phyloP scores from a whole-genome alignment of 2,329 filamentous ascomycete genomes.

The Pseudogymnoascus sp. region DNA sequence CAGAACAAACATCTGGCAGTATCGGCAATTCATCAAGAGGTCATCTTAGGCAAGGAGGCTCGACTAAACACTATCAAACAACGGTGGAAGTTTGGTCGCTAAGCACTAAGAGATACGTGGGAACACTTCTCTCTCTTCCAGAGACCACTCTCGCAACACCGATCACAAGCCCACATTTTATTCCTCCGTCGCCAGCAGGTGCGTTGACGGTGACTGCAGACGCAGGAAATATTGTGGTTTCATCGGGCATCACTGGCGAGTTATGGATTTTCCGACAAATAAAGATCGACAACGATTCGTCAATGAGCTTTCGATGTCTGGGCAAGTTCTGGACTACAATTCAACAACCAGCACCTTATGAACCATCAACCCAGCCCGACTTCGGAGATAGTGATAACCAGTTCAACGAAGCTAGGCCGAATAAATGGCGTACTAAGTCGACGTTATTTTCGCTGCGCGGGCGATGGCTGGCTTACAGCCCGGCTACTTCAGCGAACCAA shows the following conservation, averaged over 20 bases:
- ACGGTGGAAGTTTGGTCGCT: conserved; percentile 84
- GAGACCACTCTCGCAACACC: conserved; percentile 43
- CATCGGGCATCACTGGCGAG: conserved; percentile 78
- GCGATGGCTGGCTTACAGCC: conserved; percentile 69
- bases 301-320: conserved; percentile 52
- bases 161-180: conserved; percentile 52
- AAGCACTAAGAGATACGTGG: conserved; percentile 60
- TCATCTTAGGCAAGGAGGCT: conserved; percentile 20
- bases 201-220: conserved; percentile 67
- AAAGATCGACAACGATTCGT: conserved; percentile 34
- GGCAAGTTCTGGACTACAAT: conserved; percentile 90
- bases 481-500: conserved; percentile 59
- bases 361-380: conserved; percentile 17
- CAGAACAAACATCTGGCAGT: conserved; percentile 14
- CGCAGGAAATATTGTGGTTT: conserved; percentile 60
- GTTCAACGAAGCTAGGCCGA: conserved; percentile 33
- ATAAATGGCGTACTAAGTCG: conserved; percentile 29
- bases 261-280: conserved; percentile 65
- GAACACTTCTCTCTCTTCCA: conserved; percentile 64
- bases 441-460: conserved; percentile 59
- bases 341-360: conserved; percentile 48
- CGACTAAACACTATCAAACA: conserved; percentile 59
- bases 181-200: conserved; percentile 60
- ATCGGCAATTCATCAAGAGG: conserved; percentile 7
- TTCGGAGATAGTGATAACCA: conserved; percentile 27